A percentile compares a stretch with the other conserved stretches of the same genome.
phyloP scores from a whole-genome alignment of 176 grass and related monocot genomes.

The Oryza glaberrima region DNA sequence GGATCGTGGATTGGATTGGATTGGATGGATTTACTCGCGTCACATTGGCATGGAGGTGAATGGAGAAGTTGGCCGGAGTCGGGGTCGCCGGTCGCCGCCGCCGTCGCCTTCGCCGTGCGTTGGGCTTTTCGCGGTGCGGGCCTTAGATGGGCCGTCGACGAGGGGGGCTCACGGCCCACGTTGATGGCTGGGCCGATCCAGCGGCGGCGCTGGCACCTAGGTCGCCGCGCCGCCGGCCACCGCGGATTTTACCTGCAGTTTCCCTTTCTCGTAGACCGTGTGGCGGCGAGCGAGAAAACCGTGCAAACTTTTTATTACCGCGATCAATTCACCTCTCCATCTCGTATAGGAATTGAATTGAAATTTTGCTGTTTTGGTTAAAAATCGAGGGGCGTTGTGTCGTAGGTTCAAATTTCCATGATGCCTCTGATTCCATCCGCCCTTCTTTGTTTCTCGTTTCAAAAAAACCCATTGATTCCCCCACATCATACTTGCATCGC shows the following conservation, averaged over 20 bases:
- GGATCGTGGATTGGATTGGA: background rate
- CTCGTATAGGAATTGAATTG: background rate
- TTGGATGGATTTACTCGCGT: constrained; percentile 21
- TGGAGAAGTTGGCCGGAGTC: background rate
- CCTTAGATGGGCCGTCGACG: too few relatives aligned
- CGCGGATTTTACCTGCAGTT: too few relatives aligned
- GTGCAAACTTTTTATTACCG: too few relatives aligned
- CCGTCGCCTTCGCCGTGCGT: background rate
- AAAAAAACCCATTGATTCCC: too few relatives aligned
- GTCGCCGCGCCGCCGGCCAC: too few relatives aligned
- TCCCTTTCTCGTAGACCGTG: too few relatives aligned
- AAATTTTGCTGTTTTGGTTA: background rate
- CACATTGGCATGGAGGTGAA: constrained; percentile 23
- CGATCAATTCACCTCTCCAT: too few relatives aligned
- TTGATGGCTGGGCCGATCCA: too few relatives aligned
- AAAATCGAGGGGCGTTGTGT: background rate
- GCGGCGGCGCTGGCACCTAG: too few relatives aligned
- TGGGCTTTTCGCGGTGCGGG: background rate
- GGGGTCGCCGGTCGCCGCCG: background rate
- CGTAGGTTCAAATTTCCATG: background rate
- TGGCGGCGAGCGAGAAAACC: too few relatives aligned
- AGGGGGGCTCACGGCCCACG: too few relatives aligned
- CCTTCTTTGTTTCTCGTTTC: background rate
- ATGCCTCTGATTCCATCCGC: background rate
- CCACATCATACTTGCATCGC: background rate